Conservation (phyloP, 1,284 basidiomycete species). For the Ustilago loliicola region DNA sequence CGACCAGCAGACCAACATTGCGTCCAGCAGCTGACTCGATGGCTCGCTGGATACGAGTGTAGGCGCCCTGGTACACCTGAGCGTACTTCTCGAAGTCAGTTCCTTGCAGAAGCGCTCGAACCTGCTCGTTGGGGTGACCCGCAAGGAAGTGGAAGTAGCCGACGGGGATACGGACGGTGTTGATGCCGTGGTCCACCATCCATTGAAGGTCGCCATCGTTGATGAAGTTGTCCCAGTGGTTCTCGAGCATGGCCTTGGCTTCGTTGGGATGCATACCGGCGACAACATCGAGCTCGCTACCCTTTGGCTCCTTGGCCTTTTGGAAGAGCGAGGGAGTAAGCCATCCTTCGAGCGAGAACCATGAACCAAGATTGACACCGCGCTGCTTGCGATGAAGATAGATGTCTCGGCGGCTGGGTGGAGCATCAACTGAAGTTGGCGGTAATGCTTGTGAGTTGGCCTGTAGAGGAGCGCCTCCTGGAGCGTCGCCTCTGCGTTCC, state of each 20-base stretch:
- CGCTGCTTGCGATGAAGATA: constrained; percentile 82
- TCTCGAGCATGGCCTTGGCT: constrained; percentile 78
- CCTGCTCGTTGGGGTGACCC: constrained; percentile 79
- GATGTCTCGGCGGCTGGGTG: constrained; percentile 70
- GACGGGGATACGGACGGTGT: constrained; percentile 85
- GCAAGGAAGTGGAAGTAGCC: constrained; percentile 78
- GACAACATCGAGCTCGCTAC: constrained; percentile 77
- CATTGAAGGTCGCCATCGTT: constrained; percentile 73
- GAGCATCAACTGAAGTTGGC: constrained; percentile 33
- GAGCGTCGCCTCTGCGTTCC: constrained; percentile 4
- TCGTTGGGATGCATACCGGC: constrained; percentile 73
- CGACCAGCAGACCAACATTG: constrained; percentile 84
- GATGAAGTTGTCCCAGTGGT: constrained; percentile 80
- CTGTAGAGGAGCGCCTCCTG: constrained; percentile 1
- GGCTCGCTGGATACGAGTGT: constrained; percentile 78
- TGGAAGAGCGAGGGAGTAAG: constrained; percentile 68
- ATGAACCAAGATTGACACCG: constrained; percentile 83
- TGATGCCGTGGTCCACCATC: constrained; percentile 82
- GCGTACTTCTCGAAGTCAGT: constrained; percentile 80
- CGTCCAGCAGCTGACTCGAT: constrained; percentile 77
- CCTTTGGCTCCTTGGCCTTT: constrained; percentile 54
- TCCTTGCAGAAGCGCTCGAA: constrained; percentile 74
- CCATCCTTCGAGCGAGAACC: constrained; percentile 68
- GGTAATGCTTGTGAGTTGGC: constrained; percentile 30
- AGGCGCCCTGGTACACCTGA: constrained; percentile 79